Percentiles rank a stretch among this genome's conserved stretches.
These are phyloP conservation scores for Pichia paraexigua DNA, from an alignment of 805 yeast species.

Conservation along the genomic window DNA sequence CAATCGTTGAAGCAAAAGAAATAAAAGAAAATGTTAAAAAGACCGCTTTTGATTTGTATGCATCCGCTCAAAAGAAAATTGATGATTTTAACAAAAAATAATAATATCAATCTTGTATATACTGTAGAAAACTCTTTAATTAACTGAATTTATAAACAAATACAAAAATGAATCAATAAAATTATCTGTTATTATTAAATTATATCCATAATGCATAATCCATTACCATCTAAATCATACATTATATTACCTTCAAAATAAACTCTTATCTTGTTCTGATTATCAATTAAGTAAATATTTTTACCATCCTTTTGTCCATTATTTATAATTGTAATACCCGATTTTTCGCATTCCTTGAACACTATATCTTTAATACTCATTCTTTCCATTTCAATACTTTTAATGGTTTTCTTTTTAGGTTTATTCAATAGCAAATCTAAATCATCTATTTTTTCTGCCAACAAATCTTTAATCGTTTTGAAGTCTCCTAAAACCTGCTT, in stretches of 20 bases:
- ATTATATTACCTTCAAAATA: slow-evolving; percentile 4
- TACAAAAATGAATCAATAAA: neutral
- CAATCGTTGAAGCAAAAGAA: slow-evolving; percentile 16
- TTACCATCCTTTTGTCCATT: slow-evolving; percentile 28
- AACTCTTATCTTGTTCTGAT: slow-evolving; percentile 10
- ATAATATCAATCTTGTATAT: slow-evolving; percentile 17
- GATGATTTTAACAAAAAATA: slow-evolving; percentile 13
- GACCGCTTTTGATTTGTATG: slow-evolving; percentile 12
- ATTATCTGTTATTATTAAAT: neutral
- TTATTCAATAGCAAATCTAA: neutral
- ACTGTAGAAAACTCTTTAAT: neutral
- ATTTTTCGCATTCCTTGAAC: slow-evolving; percentile 46
- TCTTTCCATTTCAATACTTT: neutral
- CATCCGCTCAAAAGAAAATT: slow-evolving; percentile 14
- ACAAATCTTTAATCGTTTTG: neutral
- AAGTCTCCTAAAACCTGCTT: neutral
- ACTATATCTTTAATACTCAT: slow-evolving; percentile 53
- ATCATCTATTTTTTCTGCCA: neutral
- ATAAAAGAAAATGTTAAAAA: slow-evolving; percentile 8
- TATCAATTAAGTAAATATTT: slow-evolving; percentile 36
- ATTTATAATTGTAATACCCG: slow-evolving; percentile 38
- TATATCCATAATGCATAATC: neutral
- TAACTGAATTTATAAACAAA: neutral
- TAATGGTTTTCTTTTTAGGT: neutral
- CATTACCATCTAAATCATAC: neutral